Conservation (phyloP, 305 asterid genomes). For the Fraxinus sp. region DNA sequence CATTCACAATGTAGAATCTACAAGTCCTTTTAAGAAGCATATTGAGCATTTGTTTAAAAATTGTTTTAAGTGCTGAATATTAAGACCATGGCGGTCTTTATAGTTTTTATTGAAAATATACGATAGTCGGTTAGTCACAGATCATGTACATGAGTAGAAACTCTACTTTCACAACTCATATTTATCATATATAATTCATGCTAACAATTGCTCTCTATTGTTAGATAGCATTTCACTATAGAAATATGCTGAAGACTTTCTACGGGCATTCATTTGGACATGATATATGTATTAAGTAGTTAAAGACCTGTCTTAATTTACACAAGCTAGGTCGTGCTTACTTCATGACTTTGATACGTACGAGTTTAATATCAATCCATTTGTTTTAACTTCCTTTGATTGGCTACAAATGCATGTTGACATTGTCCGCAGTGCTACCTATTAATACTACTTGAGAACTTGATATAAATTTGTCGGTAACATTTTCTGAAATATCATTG, state of each 20-base stretch:
- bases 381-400: background rate
- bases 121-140: background rate
- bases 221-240: background rate
- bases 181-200: background rate
- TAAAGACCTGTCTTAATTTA: background rate
- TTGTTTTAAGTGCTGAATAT: background rate
- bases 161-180: background rate
- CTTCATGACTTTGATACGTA: background rate
- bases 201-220: background rate
- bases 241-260: background rate
- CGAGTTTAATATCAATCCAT: background rate
- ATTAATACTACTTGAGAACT: background rate
- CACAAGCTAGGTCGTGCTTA: background rate
- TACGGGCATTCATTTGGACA: background rate
- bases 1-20: background rate
- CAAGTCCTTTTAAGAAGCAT: background rate
- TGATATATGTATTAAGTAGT: background rate
- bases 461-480: background rate
- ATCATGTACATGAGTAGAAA: background rate
- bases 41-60: background rate
- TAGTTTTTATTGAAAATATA: background rate
- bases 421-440: background rate
- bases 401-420: background rate
- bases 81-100: background rate
- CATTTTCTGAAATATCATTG: background rate